Base-by-base conservation (phyloP, 2,329 filamentous ascomycete genomes). In the Paecilomyces niveus region DNA sequence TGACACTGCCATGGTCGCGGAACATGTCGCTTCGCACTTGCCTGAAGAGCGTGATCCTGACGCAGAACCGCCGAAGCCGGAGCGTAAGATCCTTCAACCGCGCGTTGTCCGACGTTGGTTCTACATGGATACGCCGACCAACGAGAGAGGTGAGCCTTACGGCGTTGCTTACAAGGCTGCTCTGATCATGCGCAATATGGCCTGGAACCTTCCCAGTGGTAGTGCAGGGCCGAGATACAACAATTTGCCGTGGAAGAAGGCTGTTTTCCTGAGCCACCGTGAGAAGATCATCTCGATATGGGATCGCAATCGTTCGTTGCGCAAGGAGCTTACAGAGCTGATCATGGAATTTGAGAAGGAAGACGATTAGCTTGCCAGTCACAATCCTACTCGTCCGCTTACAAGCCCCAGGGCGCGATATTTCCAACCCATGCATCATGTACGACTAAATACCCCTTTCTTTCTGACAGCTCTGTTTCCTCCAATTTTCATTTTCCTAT, bases 81-180 rank as follows among this genome's bases (percentile, higher is more conserved):
- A 71, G 58, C 73, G 74, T 21, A 60, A 65, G 10, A 64, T 76
- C 24, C 68, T 76, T 22, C 74, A 77, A 53, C 71, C 74, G 54
- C 72, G 73, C 22, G 70, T 75, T 39, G 69, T 71, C n/a, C 71
- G 74, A 54, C 67, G 70, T 33, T 76, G 71, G 68, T 72, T 69
- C 56, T 76, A 73, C 53, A 69, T 74, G 64, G 72, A 75, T 45
- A 78, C 77, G 0, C 74, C 75, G 10, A 59, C 72, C 49, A 77
- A 78, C 55, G 74, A 77, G 55, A 68, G 71, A 29, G 70, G 70
- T 11, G 74, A 79, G 35, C 75, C 78, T 2, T 66, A 73, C 54
- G 78, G 78, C 10, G 69, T 79, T 15, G 74, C 79, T 21, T 79
- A 78, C 66, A 78, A 78, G 63, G 76, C 77, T 29, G 71, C 75